Evolutionary conservation across 257 asterid species (phyloP), one percentile per base, ranked within the genome.

Genomic region (Echium plantagineum): DNA sequence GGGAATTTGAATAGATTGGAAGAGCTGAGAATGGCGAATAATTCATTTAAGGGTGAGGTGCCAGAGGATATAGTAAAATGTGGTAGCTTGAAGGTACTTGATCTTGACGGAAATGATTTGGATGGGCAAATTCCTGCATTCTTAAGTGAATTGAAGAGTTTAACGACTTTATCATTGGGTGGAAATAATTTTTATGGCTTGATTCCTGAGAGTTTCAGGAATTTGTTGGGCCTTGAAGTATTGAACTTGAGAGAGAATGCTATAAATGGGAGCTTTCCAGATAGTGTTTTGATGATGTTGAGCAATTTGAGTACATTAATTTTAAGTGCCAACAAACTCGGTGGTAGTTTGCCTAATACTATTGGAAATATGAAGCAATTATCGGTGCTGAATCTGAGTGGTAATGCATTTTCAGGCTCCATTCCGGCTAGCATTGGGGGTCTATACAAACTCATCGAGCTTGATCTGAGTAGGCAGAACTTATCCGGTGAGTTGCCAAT

Each of bases 391-490:
- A 85, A 85, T 70, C 69, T 85, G 72, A 85, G 90, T 49, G 69
- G 64, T 61, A 82, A 74, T 79, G 84, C 76, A 7, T 79, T 85
- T 66, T 77, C 80, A 1, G 81, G 82, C 12, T 19, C 70, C 31
- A 69, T 85, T 63, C 90, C 90, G 1, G 69, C 69, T 21, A 83
- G 81, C 61, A 75, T 85, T 53, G 94, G 88, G 46, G 79, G 71
- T 67, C 63, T 85, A 64, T 83, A 80, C 64, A 83, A 73, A 78
- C 57, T 85, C 58, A 61, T 65, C 20, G 52, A 69, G 62, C 69
- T 83, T 64, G 94, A 85, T 77, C 66, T 85, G 72, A 83, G 94
- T 58, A 81, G 72, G 66, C 85, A 74, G 79, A 71, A 75, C 61
- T 62, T 85, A 26, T 83, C 88, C 1, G 90, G 94, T 24, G 77